Base-by-base conservation (phyloP, 257 asterid genomes). In the Nicotiana knightiana region DNA sequence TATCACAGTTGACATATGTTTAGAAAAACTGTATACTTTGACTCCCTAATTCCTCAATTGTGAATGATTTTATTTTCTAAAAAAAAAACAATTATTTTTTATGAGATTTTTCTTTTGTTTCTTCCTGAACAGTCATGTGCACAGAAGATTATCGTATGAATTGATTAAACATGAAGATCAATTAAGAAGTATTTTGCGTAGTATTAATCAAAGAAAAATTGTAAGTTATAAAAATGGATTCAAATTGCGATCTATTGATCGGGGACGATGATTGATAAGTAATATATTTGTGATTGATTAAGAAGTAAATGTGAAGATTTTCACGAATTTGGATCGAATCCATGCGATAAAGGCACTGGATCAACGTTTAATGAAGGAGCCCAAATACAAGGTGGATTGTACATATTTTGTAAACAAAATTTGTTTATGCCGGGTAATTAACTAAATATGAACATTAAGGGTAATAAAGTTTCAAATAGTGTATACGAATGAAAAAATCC, bases 131-230 rank as follows among this genome's bases (percentile, higher is more conserved):
- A 93, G 98, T 81, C 80, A 87, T 86, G 98, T 95, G 77, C 99
- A 95, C 90, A 98, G 99, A 80, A 93, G 94, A 77, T 87, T 95
- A 77, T 97, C 99, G 0, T 95, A 93, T 70, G 89, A 93, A 82
- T 77, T 89, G 90, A 91, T 93, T 92, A 84, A 85, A 83, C 94
- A 93, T 6, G 90, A 92, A 81, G 5, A 90, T 12, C 90, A 87
- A 43, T 83, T 95, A 63, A 92, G 91, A 57, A 87, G 78, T 81
- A 83, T 92, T 3, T 66, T 95, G n/a, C 88, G 83, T 64, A 86
- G 93, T 62, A 91, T 93, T 88, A 87, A 86, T 70, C 98, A 91
- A 76, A 86, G 96, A 8, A 93, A 91, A 90, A 89, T 95, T 37
- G 99, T 93, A 75, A 86, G 97, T 2, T 43, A 68, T 11, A 68